A percentile compares a stretch with the other conserved stretches of the same genome.
These are phyloP conservation scores for Plasmodium inui DNA, from an alignment of 169 alveolate genomes.

Conservation along the genomic window DNA sequence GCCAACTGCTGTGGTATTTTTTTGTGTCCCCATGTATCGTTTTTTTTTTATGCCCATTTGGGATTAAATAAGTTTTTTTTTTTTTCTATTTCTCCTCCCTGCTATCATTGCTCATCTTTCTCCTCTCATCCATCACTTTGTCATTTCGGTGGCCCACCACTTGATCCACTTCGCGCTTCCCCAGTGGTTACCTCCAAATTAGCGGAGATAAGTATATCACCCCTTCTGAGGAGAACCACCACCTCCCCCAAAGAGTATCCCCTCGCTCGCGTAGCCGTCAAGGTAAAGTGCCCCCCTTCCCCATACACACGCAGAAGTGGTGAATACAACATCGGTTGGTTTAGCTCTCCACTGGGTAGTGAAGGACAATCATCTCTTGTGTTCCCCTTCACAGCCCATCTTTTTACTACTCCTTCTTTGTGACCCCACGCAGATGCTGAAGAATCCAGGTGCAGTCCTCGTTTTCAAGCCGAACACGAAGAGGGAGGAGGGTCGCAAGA, in stretches of 20 bases:
- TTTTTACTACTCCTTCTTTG: not conserved
- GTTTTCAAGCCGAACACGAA: conserved; percentile 88
- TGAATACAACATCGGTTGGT: not conserved
- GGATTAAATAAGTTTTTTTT: not conserved
- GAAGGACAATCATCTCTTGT: not conserved
- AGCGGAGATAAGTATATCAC: not conserved
- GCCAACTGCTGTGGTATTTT: not conserved
- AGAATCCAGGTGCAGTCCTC: conserved; percentile 79
- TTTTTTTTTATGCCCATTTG: not conserved
- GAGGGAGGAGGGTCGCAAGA: conserved; percentile 89
- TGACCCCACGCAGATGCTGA: conserved; percentile 13
- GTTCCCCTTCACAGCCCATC: not conserved
- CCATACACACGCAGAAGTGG: not conserved
- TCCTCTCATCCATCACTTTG: not conserved
- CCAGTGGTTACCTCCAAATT: not conserved
- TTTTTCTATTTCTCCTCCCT: too few relatives aligned
- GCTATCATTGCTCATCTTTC: not conserved
- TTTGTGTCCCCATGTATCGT: not conserved
- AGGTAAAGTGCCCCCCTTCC: not conserved
- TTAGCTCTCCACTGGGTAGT: not conserved
- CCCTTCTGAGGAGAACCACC: not conserved
- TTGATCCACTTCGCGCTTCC: not conserved
- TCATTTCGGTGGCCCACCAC: not conserved
- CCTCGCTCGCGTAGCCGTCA: not conserved
- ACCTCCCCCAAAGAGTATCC: too few relatives aligned